phyloP scores from a whole-genome alignment of 2,329 filamentous ascomycete species.

The Periglandula ipomoeae region DNA sequence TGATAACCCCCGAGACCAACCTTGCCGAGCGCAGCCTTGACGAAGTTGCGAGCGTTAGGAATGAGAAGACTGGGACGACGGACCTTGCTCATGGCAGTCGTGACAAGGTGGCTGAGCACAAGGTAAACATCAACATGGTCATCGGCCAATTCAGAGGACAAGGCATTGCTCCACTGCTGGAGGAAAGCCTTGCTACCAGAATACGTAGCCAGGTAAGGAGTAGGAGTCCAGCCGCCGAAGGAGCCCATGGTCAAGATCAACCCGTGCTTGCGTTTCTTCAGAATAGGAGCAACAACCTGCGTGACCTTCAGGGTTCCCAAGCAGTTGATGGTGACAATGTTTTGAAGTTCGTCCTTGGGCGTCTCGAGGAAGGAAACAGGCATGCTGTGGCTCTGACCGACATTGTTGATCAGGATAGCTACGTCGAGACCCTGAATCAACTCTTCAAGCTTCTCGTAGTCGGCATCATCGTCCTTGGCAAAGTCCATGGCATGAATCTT shows the following conservation, averaged over 20 bases:
- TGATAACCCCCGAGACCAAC: conserved; percentile 76
- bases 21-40: conserved; percentile 67
- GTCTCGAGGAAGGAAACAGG: conserved; percentile 84
- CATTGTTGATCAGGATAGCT: conserved; percentile 89
- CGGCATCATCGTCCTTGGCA: conserved; percentile 63
- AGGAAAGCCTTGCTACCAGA: conserved; percentile 97
- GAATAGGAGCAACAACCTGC: conserved; percentile 72
- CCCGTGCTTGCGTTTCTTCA: conserved; percentile 75
- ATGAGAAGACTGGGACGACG: conserved; percentile 68
- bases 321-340: conserved; percentile 95
- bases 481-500: conserved; percentile 91
- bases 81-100: conserved; percentile 95
- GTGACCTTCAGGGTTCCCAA: conserved; percentile 82
- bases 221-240: conserved; percentile 86
- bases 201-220: conserved; percentile 89
- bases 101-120: conserved; percentile 85
- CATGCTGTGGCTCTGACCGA: conserved; percentile 88
- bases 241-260: conserved; percentile 96
- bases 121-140: conserved; percentile 84
- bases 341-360: conserved; percentile 65
- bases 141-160: conserved; percentile 73
- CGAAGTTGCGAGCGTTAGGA: conserved; percentile 75
- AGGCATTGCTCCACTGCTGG: conserved; percentile 86
- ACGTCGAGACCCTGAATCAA: conserved; percentile 68
- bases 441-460: conserved; percentile 66